Percentiles rank a stretch among this genome's conserved stretches.
Evolutionary conservation across 352 stramenopile genomes (phyloP).

Genomic region (Phytophthora europaea): DNA sequence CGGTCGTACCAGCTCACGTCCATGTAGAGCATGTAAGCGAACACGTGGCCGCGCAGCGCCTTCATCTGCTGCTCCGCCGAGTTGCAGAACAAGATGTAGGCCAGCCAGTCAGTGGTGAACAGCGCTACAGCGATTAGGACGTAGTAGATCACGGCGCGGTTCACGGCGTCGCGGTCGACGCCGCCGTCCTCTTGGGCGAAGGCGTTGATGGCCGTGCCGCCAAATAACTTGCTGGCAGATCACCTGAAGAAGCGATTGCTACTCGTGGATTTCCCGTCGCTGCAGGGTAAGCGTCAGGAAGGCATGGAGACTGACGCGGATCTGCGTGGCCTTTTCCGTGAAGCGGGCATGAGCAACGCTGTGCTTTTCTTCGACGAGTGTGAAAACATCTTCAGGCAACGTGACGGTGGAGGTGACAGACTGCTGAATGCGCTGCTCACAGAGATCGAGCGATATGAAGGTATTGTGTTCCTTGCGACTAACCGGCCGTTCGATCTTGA

Average conservation of each 20-base stretch:
- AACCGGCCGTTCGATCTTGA: conserved; percentile 92
- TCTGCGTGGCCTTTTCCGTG: conserved; percentile 85
- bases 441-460: conserved; percentile 91
- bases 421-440: conserved; percentile 87
- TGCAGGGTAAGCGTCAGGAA: conserved; percentile 85
- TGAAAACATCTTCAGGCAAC: conserved; percentile 90
- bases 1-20: conserved; percentile 58
- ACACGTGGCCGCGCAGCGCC: conserved; percentile 30
- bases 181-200: conserved; percentile 41
- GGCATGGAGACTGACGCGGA: conserved; percentile 83
- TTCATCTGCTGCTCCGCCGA: conserved; percentile 52
- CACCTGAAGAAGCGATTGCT: conserved; percentile 90
- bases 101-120: conserved; percentile 36
- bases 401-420: conserved; percentile 81
- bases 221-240: too few relatives aligned
- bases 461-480: conserved; percentile 91
- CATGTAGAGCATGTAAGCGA: conserved; percentile 57
- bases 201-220: conserved; percentile 50
- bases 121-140: conserved; percentile 42
- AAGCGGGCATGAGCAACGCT: conserved; percentile 92
- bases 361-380: conserved; percentile 93
- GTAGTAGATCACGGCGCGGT: conserved; percentile 40
- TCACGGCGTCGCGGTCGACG: conserved; percentile 37
- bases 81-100: conserved; percentile 23
- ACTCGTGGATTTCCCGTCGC: conserved; percentile 88